phyloP scores from a whole-genome alignment of 176 grass and related monocot species.

The Bromus sterilis region DNA sequence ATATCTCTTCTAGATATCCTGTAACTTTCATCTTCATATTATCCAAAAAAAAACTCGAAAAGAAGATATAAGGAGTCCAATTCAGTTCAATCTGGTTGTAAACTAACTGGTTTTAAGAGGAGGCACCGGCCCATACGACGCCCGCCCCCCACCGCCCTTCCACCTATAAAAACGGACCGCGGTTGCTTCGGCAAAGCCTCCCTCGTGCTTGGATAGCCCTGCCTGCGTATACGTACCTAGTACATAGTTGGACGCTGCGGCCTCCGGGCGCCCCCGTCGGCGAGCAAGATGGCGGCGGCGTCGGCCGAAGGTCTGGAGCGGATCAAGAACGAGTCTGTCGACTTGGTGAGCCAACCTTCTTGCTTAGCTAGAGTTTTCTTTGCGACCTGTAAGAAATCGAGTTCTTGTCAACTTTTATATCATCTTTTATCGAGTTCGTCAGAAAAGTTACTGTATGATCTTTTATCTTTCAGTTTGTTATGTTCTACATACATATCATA shows the following conservation, averaged over 20 bases:
- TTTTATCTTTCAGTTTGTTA: neutral
- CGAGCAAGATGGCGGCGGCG: neutral
- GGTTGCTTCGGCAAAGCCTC: neutral
- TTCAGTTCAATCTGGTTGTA: neutral
- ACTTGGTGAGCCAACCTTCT: slow-evolving; percentile 54
- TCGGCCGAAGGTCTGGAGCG: slow-evolving; percentile 40
- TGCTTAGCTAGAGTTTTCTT: no score
- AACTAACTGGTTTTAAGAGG: neutral
- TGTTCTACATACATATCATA: neutral
- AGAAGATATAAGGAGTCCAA: neutral
- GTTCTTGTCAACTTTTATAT: neutral
- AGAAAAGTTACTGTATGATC: no score
- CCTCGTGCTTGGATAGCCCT: neutral
- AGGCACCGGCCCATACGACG: neutral
- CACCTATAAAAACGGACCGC: neutral
- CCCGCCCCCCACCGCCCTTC: neutral
- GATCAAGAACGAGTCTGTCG: slow-evolving; percentile 79
- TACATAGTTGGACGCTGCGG: neutral
- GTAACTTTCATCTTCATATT: no score
- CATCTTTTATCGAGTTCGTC: no score
- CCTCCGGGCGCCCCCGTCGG: neutral
- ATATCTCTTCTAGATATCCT: no score
- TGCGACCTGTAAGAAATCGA: neutral
- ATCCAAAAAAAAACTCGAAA: neutral
- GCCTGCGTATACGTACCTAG: neutral